A percentile compares a stretch with the other conserved stretches of the same genome.
Evolutionary conservation across 345 rosid species (phyloP).

Genomic region (Populus nigra): DNA sequence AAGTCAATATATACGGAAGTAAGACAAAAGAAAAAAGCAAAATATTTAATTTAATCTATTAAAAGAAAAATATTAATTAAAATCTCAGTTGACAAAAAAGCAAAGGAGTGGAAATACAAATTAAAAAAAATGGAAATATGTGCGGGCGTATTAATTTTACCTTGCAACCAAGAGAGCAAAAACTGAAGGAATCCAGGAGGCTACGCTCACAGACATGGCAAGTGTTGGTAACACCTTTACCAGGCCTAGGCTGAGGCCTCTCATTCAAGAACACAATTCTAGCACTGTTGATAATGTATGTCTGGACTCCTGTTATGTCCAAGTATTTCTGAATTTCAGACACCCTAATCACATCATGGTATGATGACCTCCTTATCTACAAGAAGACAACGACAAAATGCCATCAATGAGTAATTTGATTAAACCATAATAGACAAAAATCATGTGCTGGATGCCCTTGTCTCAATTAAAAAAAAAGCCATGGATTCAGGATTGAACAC

Average conservation of each 20-base stretch:
- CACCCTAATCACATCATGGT: conserved; percentile 98
- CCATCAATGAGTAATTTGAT: not conserved
- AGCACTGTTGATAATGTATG: conserved; percentile 96
- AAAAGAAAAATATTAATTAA: no score
- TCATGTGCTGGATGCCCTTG: not conserved
- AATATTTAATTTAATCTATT: no score
- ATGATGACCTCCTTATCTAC: conserved; percentile 97
- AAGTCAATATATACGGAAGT: no score
- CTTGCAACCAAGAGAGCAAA: conserved; percentile 99
- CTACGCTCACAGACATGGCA: conserved; percentile 91
- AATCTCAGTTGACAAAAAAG: no score
- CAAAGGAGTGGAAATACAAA: not conserved
- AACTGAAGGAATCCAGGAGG: conserved; percentile 88
- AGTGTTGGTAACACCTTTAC: conserved; percentile 89
- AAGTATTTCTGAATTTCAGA: conserved; percentile 81
- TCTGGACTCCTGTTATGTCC: conserved; percentile 88
- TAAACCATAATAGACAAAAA: not conserved
- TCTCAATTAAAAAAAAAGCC: not conserved
- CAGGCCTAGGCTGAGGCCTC: conserved; percentile 96
- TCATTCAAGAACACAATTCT: conserved; percentile 92
- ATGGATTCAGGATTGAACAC: not conserved
- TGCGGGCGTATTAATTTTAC: conserved; percentile 25
- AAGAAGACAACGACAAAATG: not conserved
- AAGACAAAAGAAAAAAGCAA: no score
- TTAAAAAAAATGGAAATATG: not conserved